Evolutionary conservation across 1,284 basidiomycete species (phyloP).

Genomic region (Moniliella sp.): DNA sequence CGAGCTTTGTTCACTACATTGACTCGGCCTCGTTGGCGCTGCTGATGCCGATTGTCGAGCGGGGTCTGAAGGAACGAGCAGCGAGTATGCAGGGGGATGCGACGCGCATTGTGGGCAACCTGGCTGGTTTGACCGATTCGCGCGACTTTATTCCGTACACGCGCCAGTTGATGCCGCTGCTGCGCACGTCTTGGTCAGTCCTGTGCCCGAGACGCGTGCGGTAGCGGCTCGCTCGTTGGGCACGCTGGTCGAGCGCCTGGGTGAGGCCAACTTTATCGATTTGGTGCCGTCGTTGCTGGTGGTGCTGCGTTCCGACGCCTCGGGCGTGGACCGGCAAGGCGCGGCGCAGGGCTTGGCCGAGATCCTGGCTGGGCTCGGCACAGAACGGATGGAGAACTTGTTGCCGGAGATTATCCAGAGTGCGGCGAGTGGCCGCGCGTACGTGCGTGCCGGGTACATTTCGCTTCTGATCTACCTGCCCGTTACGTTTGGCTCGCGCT

Average conservation of each 20-base stretch:
- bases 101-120: slow-evolving; percentile 85
- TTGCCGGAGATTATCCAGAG: slow-evolving; percentile 82
- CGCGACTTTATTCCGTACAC: slow-evolving; percentile 95
- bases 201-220: slow-evolving; percentile 85
- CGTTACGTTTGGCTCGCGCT: slow-evolving; percentile 80
- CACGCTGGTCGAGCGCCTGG: slow-evolving; percentile 80
- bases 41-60: slow-evolving; percentile 81
- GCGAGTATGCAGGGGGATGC: slow-evolving; percentile 88
- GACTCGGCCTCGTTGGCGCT: slow-evolving; percentile 92
- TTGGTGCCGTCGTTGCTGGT: slow-evolving; percentile 71
- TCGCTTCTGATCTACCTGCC: slow-evolving; percentile 87
- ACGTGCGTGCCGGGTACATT: slow-evolving; percentile 94
- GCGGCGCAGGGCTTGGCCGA: slow-evolving; percentile 93
- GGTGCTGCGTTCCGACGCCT: slow-evolving; percentile 76
- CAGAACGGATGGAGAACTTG: slow-evolving; percentile 83
- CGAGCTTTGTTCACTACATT: slow-evolving; percentile 92
- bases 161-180: slow-evolving; percentile 62
- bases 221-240: slow-evolving; percentile 95
- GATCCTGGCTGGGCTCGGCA: slow-evolving; percentile 79
- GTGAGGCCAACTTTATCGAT: slow-evolving; percentile 84
- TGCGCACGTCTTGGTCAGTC: slow-evolving; percentile 67
- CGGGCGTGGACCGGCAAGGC: slow-evolving; percentile 86
- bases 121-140: slow-evolving; percentile 68
- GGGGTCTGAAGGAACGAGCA: slow-evolving; percentile 71
- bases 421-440: slow-evolving; percentile 66